Percentiles rank a stretch among this genome's conserved stretches.
Evolutionary conservation across 805 yeast species (phyloP).

Genomic region (Lachancea quebecensis): DNA sequence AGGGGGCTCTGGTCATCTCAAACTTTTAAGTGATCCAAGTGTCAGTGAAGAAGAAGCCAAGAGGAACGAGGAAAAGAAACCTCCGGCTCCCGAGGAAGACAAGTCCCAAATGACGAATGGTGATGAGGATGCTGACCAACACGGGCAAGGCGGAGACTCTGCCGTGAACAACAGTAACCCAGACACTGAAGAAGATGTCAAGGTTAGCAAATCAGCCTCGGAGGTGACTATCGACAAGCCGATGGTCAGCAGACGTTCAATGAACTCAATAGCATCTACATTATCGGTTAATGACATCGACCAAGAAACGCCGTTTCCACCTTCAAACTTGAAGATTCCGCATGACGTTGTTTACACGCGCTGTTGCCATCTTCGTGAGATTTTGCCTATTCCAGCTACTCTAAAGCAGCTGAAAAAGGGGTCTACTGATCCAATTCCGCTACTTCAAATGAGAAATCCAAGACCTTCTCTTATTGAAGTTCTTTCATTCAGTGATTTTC

Average conservation of each 20-base stretch:
- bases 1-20: constrained; percentile 68
- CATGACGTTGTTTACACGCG: constrained; percentile 79
- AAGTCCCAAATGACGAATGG: constrained; percentile 7
- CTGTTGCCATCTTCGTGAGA: constrained; percentile 89
- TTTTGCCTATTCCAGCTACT: constrained; percentile 86
- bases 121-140: too few relatives aligned
- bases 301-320: constrained; percentile 27
- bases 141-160: too few relatives aligned
- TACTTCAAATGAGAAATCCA: constrained; percentile 73
- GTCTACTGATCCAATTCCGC: constrained; percentile 73
- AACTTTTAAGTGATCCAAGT: constrained; percentile 28
- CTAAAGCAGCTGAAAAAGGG: constrained; percentile 69
- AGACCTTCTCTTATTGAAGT: constrained; percentile 84
- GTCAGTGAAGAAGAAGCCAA: constrained; percentile 13
- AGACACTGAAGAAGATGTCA: constrained; percentile 35
- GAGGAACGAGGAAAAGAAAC: constrained; percentile 18
- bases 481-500: constrained; percentile 78
- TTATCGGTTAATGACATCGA: constrained; percentile 13
- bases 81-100: constrained; percentile 8
- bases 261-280: constrained; percentile 22
- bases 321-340: constrained; percentile 30
- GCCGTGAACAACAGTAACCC: constrained; percentile 21
- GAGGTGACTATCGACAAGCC: constrained; percentile 39
- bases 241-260: constrained; percentile 33
- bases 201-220: constrained; percentile 29